These are phyloP conservation scores for Crucihimalaya himalaica DNA, from an alignment of 345 rosid genomes.

Conservation along the genomic window DNA sequence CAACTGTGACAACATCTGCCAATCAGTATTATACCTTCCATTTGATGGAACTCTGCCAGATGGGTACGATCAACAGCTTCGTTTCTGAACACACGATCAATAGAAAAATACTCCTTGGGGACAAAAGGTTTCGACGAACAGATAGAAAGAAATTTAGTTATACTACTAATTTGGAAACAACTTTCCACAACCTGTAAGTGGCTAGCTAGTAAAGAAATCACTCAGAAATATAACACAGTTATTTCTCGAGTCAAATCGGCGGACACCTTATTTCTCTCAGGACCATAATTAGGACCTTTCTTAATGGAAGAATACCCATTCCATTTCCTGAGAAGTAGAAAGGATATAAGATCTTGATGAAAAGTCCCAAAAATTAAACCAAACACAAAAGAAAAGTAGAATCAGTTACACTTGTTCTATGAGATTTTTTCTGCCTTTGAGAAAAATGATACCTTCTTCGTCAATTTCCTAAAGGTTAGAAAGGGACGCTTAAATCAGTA, in stretches of 20 bases:
- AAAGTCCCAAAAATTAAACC: neutral
- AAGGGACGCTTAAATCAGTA: neutral
- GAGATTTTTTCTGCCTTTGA: neutral
- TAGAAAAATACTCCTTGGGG: constrained; percentile 59
- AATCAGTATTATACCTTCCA: constrained; percentile 65
- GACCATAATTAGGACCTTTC: neutral
- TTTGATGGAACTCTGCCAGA: constrained; percentile 96
- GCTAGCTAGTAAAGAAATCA: too few species aligned
- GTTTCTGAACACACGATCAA: constrained; percentile 96
- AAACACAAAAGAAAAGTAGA: neutral
- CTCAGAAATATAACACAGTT: too few species aligned
- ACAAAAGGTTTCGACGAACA: constrained; percentile 54
- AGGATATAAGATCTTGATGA: neutral
- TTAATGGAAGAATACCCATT: neutral
- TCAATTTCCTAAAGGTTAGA: neutral
- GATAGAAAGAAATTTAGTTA: neutral
- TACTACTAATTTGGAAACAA: constrained; percentile 2
- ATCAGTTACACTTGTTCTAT: neutral
- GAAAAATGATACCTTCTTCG: neutral
- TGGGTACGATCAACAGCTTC: constrained; percentile 96
- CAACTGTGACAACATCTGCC: neutral
- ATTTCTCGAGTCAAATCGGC: neutral
- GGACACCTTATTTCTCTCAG: neutral
- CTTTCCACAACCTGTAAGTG: too few species aligned
- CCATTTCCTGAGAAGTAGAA: neutral